Conservation (phyloP, 768 basidiomycete genomes). For the Rhodotorula diobovata region DNA sequence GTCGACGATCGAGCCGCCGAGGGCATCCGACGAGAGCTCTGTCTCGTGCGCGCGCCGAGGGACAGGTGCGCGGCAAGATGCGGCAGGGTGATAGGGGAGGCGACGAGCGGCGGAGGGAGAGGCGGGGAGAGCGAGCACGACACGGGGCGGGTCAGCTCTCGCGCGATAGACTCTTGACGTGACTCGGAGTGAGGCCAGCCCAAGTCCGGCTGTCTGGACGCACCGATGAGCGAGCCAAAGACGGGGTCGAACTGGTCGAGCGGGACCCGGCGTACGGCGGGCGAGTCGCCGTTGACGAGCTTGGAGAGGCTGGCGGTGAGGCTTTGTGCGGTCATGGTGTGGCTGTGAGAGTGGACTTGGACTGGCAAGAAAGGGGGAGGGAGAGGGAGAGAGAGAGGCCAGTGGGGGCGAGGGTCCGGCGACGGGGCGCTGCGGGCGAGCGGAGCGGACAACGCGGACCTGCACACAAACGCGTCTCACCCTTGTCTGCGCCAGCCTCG, state of each 20-base stretch:
- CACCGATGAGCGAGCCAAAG: conserved; percentile 37
- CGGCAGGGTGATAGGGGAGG: not conserved
- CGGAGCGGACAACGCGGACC: too few relatives aligned
- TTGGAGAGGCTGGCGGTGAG: not conserved
- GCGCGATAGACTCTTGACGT: not conserved
- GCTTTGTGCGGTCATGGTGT: not conserved
- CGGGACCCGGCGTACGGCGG: not conserved
- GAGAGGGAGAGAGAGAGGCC: not conserved
- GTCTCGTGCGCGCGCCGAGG: not conserved
- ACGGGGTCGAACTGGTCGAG: conserved; percentile 20
- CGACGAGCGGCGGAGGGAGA: too few relatives aligned
- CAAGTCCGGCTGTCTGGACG: not conserved
- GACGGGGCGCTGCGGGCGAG: too few relatives aligned
- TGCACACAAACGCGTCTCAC: too few relatives aligned
- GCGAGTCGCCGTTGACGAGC: not conserved
- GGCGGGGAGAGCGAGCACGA: not conserved
- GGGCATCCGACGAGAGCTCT: conserved; percentile 84
- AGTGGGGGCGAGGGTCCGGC: not conserved
- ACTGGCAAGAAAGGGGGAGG: not conserved
- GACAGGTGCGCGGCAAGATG: not conserved
- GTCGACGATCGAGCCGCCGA: conserved; percentile 68
- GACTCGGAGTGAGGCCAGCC: not conserved
- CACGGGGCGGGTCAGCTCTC: not conserved
- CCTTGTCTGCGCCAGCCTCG: too few relatives aligned
- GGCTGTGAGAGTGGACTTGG: not conserved